phyloP scores from a whole-genome alignment of 768 basidiomycete species.

The Pleurotus pulmonarius region DNA sequence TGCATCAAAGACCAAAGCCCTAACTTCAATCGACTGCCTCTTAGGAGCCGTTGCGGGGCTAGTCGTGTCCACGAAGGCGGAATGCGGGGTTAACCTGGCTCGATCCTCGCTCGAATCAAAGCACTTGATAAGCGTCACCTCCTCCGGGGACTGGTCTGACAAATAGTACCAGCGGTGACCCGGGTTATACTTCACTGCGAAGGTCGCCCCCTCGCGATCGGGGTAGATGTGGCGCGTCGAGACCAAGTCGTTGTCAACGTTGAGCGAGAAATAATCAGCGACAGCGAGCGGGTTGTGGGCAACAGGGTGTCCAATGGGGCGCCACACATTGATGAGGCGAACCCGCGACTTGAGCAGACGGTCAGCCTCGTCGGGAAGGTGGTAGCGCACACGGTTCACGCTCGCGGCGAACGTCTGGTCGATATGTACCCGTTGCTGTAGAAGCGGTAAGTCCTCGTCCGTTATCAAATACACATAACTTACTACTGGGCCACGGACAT shows the following conservation, averaged over 20 bases:
- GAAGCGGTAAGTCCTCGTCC: neutral
- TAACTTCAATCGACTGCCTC: conserved; percentile 58
- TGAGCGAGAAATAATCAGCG: conserved; percentile 36
- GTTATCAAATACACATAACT: neutral
- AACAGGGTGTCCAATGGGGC: conserved; percentile 35
- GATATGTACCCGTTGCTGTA: conserved; percentile 26
- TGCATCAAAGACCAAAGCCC: conserved; percentile 61
- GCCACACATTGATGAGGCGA: conserved; percentile 47
- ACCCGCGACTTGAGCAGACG: conserved; percentile 33
- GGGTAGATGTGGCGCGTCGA: conserved; percentile 28
- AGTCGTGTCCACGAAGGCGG: conserved; percentile 53
- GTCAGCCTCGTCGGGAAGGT: conserved; percentile 33
- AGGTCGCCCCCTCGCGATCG: conserved; percentile 34
- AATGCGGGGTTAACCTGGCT: conserved; percentile 52
- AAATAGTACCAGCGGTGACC: conserved; percentile 36
- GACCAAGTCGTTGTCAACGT: conserved; percentile 26
- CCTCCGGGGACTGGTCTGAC: conserved; percentile 28
- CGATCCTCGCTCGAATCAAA: conserved; percentile 3
- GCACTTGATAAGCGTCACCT: conserved; percentile 35
- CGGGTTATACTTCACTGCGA: conserved; percentile 25
- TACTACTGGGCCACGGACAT: neutral
- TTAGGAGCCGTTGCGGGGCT: conserved; percentile 46
- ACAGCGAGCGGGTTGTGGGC: conserved; percentile 35
- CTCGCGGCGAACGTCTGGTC: conserved; percentile 35
- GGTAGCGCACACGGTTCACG: conserved; percentile 31